phyloP scores from a whole-genome alignment of 495 filamentous ascomycete species.

The Penicillium maclennaniae region DNA sequence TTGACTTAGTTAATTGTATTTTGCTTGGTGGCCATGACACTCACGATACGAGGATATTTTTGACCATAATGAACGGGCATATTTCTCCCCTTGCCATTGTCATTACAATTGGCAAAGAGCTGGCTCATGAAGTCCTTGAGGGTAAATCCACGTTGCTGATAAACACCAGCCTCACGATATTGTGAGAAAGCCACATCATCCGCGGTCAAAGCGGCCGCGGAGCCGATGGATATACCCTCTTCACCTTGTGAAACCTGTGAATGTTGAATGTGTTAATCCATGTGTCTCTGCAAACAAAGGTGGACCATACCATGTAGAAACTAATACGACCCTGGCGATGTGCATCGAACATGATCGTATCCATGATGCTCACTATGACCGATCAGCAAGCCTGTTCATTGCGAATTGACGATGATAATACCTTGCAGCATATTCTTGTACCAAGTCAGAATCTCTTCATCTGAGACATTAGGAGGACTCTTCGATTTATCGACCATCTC shows the following conservation, averaged over 20 bases:
- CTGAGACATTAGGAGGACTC: conserved; percentile 55
- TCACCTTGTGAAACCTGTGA: conserved; percentile 79
- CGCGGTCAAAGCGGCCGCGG: conserved; percentile 72
- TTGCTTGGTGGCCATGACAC: conserved; percentile 12
- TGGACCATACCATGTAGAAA: conserved; percentile 83
- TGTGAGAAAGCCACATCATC: conserved; percentile 91
- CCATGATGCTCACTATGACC: conserved; percentile 75
- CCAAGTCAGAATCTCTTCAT: conserved; percentile 63
- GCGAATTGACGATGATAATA: conserved; percentile 14
- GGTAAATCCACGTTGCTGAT: conserved; percentile 84
- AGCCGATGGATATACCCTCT: conserved; percentile 89
- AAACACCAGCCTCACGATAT: conserved; percentile 90
- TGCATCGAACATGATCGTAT: conserved; percentile 89
- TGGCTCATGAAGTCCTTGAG: conserved; percentile 91
- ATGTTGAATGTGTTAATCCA: neutral
- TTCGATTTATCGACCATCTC: conserved; percentile 67
- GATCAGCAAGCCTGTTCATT: conserved; percentile 5
- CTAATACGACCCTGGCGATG: conserved; percentile 76
- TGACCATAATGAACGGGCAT: conserved; percentile 98
- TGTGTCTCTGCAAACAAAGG: too few species aligned
- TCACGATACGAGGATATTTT: conserved; percentile 72
- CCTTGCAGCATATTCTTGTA: conserved; percentile 66
- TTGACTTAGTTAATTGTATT: neutral
- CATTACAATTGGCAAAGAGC: conserved; percentile 83
- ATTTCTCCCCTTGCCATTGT: conserved; percentile 79